Evolutionary conservation across 208 protist species (phyloP).

Genomic region (Leishmania lainsoni): DNA sequence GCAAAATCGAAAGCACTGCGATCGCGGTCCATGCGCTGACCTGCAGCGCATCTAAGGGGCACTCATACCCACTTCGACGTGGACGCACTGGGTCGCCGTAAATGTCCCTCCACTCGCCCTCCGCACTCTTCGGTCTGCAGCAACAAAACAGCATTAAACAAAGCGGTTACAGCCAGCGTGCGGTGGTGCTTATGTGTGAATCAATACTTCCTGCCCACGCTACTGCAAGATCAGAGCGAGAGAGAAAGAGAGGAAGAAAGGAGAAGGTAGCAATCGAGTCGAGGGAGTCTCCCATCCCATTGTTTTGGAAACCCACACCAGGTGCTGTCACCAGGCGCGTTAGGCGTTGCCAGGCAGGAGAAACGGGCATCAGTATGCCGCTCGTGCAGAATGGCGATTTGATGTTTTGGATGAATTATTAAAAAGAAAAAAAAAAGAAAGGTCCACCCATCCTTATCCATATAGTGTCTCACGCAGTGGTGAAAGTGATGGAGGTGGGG

Average conservation of each 20-base stretch:
- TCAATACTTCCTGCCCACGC: not conserved
- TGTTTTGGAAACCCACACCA: not conserved
- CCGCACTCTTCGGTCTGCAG: constrained; percentile 33
- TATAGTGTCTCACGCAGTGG: not conserved
- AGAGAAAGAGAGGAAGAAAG: not conserved
- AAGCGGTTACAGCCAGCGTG: too few relatives aligned
- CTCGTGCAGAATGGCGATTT: not conserved
- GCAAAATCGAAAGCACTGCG: constrained; percentile 41
- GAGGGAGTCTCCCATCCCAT: not conserved
- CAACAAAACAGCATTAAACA: constrained; percentile 30
- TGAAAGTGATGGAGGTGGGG: not conserved
- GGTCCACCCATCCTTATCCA: not conserved
- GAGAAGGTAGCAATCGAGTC: too few relatives aligned
- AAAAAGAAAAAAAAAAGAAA: not conserved
- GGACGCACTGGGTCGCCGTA: constrained; percentile 84
- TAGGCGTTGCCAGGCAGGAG: not conserved
- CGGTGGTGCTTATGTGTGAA: not conserved
- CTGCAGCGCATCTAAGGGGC: constrained; percentile 75
- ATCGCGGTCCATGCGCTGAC: constrained; percentile 70
- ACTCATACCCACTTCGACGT: constrained; percentile 75
- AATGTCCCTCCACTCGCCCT: constrained; percentile 80
- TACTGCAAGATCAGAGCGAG: not conserved
- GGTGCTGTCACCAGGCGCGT: not conserved
- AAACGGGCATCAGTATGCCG: not conserved
- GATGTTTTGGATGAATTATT: not conserved